Evolutionary conservation across 2,329 filamentous ascomycete species (phyloP).

Genomic region (Aureobasidium sp.): DNA sequence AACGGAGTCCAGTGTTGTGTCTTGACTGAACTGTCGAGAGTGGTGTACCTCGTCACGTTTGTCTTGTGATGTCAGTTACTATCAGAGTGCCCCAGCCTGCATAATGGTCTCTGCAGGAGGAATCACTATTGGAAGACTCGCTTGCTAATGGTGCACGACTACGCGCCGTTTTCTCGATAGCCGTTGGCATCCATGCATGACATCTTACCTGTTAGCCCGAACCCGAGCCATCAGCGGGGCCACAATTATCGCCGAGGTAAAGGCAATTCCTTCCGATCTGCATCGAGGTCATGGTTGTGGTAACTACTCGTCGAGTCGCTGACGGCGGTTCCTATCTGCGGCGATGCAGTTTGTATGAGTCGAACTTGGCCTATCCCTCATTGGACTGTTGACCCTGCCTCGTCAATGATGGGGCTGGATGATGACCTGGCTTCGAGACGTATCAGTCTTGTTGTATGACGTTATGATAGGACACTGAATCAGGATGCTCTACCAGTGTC

Average conservation of each 20-base stretch:
- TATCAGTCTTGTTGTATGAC: not conserved
- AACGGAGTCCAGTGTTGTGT: not conserved
- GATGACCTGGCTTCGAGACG: not conserved
- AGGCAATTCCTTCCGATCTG: not conserved
- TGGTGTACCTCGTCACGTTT: not conserved
- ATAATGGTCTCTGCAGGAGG: not conserved
- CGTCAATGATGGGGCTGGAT: not conserved
- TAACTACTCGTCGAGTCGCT: not conserved
- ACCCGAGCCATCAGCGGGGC: conserved; percentile 7
- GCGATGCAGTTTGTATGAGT: not conserved
- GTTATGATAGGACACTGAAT: not conserved
- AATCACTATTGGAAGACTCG: not conserved
- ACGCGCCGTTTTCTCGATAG: not conserved
- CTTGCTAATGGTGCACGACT: not conserved
- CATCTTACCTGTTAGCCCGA: conserved; percentile 1
- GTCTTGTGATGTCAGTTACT: not conserved
- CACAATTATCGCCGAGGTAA: conserved; percentile 1
- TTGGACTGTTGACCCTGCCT: not conserved
- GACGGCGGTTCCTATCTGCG: not conserved
- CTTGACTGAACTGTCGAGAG: not conserved
- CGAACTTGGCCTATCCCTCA: not conserved
- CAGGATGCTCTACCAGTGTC: not conserved
- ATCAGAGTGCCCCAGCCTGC: not conserved
- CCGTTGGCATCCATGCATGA: not conserved
- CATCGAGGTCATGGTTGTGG: not conserved